A percentile compares a stretch with the other conserved stretches of the same genome.
Conservation (phyloP, 2,329 filamentous ascomycete species). For the Botrytis fabae region DNA sequence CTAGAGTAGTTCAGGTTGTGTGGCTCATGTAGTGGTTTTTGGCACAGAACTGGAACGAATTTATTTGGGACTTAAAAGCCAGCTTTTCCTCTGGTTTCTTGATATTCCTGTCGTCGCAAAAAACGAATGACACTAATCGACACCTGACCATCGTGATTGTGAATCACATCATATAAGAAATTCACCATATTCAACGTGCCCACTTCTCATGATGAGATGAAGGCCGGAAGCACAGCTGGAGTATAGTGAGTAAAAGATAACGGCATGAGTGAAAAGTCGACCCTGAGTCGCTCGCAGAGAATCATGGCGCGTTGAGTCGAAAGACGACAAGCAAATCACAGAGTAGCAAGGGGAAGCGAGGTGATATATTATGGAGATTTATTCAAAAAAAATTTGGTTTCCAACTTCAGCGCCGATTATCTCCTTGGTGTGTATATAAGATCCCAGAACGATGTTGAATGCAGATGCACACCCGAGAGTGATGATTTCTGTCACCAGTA, state of each 20-base stretch:
- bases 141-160: conserved; percentile 1
- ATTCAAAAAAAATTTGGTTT: neutral
- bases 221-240: neutral
- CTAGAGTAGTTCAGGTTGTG: neutral
- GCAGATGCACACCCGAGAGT: neutral
- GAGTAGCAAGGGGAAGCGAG: neutral
- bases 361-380: neutral
- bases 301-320: too few species aligned
- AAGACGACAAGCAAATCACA: neutral
- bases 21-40: neutral
- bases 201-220: neutral
- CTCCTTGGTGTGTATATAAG: neutral
- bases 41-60: neutral
- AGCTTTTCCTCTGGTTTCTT: neutral
- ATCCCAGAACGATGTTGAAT: neutral
- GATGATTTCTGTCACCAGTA: neutral
- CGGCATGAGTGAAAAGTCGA: neutral
- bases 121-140: neutral
- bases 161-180: conserved; percentile 13
- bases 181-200: conserved; percentile 1
- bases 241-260: neutral
- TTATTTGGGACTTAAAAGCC: neutral
- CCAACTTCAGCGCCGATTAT: neutral
- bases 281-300: neutral
- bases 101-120: neutral